Evolutionary conservation across 2,329 filamentous ascomycete genomes (phyloP).

Genomic region (Venturia oleaginea): DNA sequence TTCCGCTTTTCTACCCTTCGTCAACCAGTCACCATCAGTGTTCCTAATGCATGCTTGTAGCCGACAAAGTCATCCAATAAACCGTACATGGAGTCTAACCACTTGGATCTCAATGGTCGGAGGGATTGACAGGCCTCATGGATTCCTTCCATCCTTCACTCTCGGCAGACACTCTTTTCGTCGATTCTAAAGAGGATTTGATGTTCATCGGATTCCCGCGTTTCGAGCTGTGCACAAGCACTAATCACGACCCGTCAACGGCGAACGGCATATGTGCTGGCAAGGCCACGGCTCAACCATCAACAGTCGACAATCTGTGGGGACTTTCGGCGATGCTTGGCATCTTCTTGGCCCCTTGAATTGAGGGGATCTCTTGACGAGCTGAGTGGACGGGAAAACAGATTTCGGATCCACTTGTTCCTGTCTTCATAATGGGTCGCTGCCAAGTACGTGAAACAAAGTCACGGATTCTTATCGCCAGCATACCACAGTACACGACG

Average conservation of each 20-base stretch:
- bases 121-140: neutral
- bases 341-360: neutral
- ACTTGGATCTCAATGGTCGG: neutral
- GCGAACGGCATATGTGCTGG: neutral
- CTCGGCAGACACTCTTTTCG: neutral
- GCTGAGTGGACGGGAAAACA: neutral
- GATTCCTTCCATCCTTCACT: neutral
- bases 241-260: neutral
- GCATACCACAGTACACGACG: conserved; percentile 1
- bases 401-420: neutral
- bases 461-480: neutral
- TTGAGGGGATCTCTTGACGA: neutral
- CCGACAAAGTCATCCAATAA: neutral
- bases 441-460: neutral
- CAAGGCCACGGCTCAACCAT: neutral
- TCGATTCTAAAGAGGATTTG: neutral
- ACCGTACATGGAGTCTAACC: neutral
- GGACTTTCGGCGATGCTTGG: neutral
- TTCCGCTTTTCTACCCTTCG: neutral
- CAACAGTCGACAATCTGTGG: neutral
- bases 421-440: neutral
- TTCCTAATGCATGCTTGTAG: neutral
- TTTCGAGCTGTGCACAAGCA: neutral
- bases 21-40: neutral
- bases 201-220: neutral